Base-by-base conservation (phyloP, 148 eudicot species). In the Fagopyrum esculentum region DNA sequence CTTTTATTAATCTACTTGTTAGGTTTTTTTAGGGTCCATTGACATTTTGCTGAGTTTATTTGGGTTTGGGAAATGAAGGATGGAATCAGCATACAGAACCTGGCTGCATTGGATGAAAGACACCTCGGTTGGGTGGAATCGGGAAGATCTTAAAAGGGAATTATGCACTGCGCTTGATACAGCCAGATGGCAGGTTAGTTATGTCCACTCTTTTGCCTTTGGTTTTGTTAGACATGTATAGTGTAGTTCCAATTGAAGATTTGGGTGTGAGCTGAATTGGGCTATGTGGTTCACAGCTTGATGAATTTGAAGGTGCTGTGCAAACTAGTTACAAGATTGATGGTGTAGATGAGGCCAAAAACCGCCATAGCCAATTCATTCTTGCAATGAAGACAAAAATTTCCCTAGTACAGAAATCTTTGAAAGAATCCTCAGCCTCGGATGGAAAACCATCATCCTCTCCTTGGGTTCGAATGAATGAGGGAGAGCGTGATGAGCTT, bases 141-240 rank as follows among this genome's bases (percentile, higher is more conserved):
- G 79, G 12, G 89, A 85, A 70, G 94, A 86, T 59, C 85, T 91
- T 78, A 79, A 80, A 9, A 86, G 94, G 77, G 97, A 91, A 74
- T 81, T 91, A 16, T 84, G 78, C 3, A 84, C 90, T 69, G 84
- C 92, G 29, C 88, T 88, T 40, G 94, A 90, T 60, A 91, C 97
- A 35, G 77, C 97, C 77, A 91, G 86, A 84, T 91, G 97, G 97
- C 94, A 91, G 97, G 97, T 91, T 60, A 66, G 94, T 91, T 60
- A 66, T 77, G 71, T n/a, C 74, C 73, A 2, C 12, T 47, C 72
- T 16, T 9, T 6, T 63, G 47, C 71, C 71, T 46, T 10, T 30
- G 5, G 30, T 64, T 4, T n/a, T 59, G 4, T 17, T 56, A 16
- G 6, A 17, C 6, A 17, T 56, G 29, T 17, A 56, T 35, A 35